Conservation (phyloP, 2,329 filamentous ascomycete species). For the Neodidymelliopsis sp. region DNA sequence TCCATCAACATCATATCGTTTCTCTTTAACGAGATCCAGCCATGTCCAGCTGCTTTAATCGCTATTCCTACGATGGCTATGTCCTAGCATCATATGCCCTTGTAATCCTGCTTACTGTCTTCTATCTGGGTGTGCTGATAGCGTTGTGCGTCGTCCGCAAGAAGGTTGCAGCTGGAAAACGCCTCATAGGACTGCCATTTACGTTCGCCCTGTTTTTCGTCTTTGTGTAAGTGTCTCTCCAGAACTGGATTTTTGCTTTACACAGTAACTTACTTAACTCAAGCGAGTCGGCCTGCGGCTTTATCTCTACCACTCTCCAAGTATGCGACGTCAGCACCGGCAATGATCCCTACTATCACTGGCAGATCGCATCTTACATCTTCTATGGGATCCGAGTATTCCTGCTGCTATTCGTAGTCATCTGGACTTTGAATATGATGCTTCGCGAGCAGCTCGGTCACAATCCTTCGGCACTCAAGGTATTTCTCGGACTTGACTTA, state of each 20-base stretch:
- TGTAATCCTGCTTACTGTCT: constrained; percentile 9
- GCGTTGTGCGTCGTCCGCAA: constrained; percentile 26
- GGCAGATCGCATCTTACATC: constrained; percentile 23
- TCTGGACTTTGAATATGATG: constrained; percentile 35
- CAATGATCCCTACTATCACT: background rate
- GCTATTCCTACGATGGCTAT: background rate
- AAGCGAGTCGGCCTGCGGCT: background rate
- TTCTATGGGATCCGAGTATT: constrained; percentile 31
- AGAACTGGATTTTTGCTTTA: background rate
- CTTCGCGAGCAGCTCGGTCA: constrained; percentile 31
- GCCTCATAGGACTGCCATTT: constrained; percentile 30
- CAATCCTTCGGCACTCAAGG: constrained; percentile 17
- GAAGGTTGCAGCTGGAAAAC: constrained; percentile 27
- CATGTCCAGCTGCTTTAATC: constrained; percentile 12
- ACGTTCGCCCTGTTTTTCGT: constrained; percentile 18
- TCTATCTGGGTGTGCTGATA: constrained; percentile 29
- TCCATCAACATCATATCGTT: background rate
- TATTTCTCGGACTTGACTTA: constrained; percentile 19
- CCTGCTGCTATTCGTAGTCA: constrained; percentile 32
- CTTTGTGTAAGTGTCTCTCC: constrained; percentile 26
- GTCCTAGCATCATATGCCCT: constrained; percentile 1
- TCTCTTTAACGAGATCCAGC: background rate
- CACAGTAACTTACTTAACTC: background rate
- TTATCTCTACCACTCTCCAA: constrained; percentile 2
- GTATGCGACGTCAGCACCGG: background rate